phyloP scores from a whole-genome alignment of 2,329 filamentous ascomycete genomes.

The Lachnellula arida region DNA sequence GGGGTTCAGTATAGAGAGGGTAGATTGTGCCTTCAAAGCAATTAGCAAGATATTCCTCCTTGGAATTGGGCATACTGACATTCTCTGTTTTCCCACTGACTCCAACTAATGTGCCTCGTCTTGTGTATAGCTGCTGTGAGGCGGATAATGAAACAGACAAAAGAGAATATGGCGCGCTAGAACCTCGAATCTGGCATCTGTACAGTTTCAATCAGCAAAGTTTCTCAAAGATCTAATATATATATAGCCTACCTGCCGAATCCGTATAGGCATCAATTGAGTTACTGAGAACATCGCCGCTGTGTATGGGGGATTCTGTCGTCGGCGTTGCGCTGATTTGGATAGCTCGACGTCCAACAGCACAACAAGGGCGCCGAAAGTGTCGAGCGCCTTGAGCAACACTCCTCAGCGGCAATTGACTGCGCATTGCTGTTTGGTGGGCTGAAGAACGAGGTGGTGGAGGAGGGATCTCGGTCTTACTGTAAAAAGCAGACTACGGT shows the following conservation, averaged over 20 bases:
- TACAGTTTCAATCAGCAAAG: slow-evolving; percentile 3
- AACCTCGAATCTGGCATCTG: slow-evolving; percentile 93
- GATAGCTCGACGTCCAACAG: slow-evolving; percentile 46
- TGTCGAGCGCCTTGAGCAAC: slow-evolving; percentile 25
- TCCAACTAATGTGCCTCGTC: slow-evolving; percentile 84
- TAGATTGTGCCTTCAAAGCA: slow-evolving; percentile 68
- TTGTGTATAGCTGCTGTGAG: slow-evolving; percentile 88
- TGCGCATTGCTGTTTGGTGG: slow-evolving; percentile 26
- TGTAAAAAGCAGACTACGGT: slow-evolving; percentile 1
- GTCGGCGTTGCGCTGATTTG: slow-evolving; percentile 60
- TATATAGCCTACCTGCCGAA: slow-evolving; percentile 19
- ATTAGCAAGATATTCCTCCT: slow-evolving; percentile 9
- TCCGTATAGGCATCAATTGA: slow-evolving; percentile 37
- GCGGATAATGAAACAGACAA: slow-evolving; percentile 90
- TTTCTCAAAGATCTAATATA: neutral
- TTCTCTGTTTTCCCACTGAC: slow-evolving; percentile 88
- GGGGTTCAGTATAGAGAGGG: slow-evolving; percentile 80
- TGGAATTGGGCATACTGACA: slow-evolving; percentile 44
- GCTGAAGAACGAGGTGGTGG: slow-evolving; percentile 8
- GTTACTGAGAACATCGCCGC: slow-evolving; percentile 52
- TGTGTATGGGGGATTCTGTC: slow-evolving; percentile 47
- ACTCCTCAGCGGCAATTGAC: slow-evolving; percentile 24
- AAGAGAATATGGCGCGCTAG: slow-evolving; percentile 84
- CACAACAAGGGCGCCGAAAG: slow-evolving; percentile 15
- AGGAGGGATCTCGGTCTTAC: neutral